phyloP scores from a whole-genome alignment of 169 alveolate genomes.

The Ophryocystis elektroscirrha region DNA sequence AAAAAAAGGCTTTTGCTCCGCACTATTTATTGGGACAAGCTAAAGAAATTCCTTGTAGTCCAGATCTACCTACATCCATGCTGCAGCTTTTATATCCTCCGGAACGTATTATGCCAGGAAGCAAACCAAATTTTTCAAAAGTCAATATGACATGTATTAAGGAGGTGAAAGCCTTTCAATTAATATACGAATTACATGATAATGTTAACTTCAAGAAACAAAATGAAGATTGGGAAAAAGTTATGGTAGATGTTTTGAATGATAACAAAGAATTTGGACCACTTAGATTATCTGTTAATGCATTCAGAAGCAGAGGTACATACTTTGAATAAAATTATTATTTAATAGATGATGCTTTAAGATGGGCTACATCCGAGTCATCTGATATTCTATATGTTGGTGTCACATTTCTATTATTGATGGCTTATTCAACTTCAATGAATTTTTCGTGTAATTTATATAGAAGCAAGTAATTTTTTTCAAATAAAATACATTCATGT shows the following conservation, averaged over 20 bases:
- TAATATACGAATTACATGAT: constrained; percentile 30
- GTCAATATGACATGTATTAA: constrained; percentile 29
- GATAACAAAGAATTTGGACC: constrained; percentile 29
- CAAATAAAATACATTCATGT: neutral
- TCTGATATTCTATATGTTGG: constrained; percentile 33
- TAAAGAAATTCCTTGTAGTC: constrained; percentile 22
- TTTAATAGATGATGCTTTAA: constrained; percentile 33
- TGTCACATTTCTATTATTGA: constrained; percentile 30
- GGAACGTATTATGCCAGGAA: constrained; percentile 10
- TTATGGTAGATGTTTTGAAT: constrained; percentile 24
- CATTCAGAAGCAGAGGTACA: constrained; percentile 13
- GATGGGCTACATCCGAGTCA: constrained; percentile 29
- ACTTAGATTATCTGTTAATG: constrained; percentile 26
- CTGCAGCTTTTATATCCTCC: constrained; percentile 21
- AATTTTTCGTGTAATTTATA: constrained; percentile 35
- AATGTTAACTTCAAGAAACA: constrained; percentile 20
- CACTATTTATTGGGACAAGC: constrained; percentile 30
- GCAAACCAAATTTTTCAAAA: constrained; percentile 21
- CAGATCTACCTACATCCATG: constrained; percentile 25
- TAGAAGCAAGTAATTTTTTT: constrained; percentile 7
- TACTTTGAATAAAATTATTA: neutral
- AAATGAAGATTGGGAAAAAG: constrained; percentile 33
- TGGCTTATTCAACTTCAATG: constrained; percentile 26
- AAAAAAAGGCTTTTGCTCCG: constrained; percentile 32
- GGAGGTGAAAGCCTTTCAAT: constrained; percentile 25